Conservation (phyloP, 2,329 filamentous ascomycete species). For the Botrytis sinoallii region DNA sequence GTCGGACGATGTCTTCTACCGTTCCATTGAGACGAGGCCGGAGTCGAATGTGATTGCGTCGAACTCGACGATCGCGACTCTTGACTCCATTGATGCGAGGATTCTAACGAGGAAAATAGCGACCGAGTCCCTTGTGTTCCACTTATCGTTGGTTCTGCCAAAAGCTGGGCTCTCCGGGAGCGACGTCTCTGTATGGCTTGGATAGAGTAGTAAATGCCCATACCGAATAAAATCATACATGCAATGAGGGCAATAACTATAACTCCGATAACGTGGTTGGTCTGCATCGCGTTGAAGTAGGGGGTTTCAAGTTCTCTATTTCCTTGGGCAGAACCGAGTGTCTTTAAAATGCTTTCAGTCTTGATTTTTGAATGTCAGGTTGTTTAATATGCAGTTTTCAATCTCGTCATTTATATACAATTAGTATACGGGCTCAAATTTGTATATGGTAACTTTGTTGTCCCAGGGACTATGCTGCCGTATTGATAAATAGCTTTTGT, state of each 20-base stretch:
- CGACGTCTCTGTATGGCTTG: background rate
- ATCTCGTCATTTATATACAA: background rate
- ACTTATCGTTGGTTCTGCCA: background rate
- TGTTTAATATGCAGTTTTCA: background rate
- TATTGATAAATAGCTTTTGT: background rate
- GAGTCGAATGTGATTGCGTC: background rate
- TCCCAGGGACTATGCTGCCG: background rate
- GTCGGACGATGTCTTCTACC: background rate
- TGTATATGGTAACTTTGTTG: background rate
- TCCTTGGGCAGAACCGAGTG: background rate
- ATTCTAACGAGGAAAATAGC: background rate
- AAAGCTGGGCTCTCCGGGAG: background rate
- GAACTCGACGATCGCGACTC: background rate
- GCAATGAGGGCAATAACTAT: background rate
- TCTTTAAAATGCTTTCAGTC: background rate
- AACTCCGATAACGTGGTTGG: background rate
- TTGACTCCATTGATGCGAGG: background rate
- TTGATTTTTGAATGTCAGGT: background rate
- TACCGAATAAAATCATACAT: background rate
- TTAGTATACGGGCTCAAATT: background rate
- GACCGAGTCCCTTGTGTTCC: background rate
- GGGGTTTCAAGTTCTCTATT: background rate
- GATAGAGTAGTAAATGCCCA: background rate
- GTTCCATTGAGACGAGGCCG: background rate
- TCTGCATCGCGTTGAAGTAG: background rate